Base-by-base conservation (phyloP, 2,329 filamentous ascomycete species). In the Trichophaea hybrida region DNA sequence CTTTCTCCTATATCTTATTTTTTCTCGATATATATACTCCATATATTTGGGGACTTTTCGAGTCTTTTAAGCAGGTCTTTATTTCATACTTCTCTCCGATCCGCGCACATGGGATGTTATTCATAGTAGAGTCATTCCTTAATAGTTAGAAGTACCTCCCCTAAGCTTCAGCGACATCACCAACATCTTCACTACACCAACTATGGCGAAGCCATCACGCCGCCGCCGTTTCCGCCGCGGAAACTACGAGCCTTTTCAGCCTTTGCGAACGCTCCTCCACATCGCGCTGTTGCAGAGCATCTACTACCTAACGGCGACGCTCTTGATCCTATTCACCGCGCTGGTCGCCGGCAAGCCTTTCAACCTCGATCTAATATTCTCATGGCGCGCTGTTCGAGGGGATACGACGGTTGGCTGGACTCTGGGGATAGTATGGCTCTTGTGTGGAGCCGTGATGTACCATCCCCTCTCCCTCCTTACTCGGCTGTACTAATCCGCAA, bases 391-490 rank as follows among this genome's bases (percentile, higher is more conserved):
- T n/a, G 72, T 83, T 60, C 75, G 80, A 63, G 80, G 78, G 40
- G 80, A 83, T 71, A 82, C 77, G 15, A 81, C 80, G 7, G 76
- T 80, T 64, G 80, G 80, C 7, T 83, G 79, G 79, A 70, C 83
- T 63, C 70, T 79, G 64, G 78, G 75, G 1, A 77, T 83, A 65
- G 71, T 83, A 13, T 80, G 78, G 78, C 58, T 82, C 56, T 68
- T 82, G 55, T 75, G 79, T 54, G 79, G 77, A 53, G 33, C 64
- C 12, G 61, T 67, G 4, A 67, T 63, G 66, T 68, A 59, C 17
- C 55, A 56, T 40, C 51, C 12, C 15, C 46, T 43, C 10, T 43
- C 50, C 43, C 53, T 60, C 12, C 38, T 43, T 57, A 60, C 58
- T 52, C 61, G 56, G 57, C 33, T 50, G 48, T 7, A 24, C 55